Base-by-base conservation (phyloP, 2,329 filamentous ascomycete genomes). In the Phyllosticta ampelicida region DNA sequence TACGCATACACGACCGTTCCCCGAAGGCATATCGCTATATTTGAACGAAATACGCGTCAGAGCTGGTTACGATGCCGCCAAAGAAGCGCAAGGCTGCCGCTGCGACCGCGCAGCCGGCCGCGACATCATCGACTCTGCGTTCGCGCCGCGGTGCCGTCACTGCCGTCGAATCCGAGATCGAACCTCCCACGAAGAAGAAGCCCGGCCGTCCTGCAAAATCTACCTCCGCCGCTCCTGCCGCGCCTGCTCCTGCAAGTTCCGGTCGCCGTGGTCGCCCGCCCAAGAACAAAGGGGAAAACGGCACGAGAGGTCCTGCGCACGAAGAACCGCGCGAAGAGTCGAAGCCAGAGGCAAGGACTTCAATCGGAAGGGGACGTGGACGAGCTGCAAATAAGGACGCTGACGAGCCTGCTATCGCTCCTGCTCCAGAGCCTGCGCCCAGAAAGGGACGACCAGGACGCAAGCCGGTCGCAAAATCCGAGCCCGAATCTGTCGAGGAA, bases 61-160 rank as follows among this genome's bases (percentile, higher is more conserved):
- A n/a, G 16, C 18, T 9, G 9, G 53, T 36, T 26, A 26, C 53
- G 20, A 61, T 61, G 60, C 60, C 60, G 28, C 60, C 60, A 50
- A 61, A 56, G 28, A 55, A 55, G 51, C 52, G 59, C 59, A 61
- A 61, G 53, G 54, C 50, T 28, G 53, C 50, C 20, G 53, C 60
- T 49, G 60, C 56, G 9, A 51, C 26, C 48, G 28, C n/a, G 9
- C 18, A 48, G 20, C 29, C 53, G 18, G 21, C 58, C 2, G 23
- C 55, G 1, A 29, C 48, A 51, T 29, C 55, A 9, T 18, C 55
- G 51, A 44, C 26, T 8, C 28, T 51, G 51, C 55, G 55, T 23
- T 11, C 55, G 18, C 52, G 50, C 21, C 55, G 55, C 50, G 55
- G n/a, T 29, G 55, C n/a, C 18, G 10, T 52, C 44, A 54, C 18